A percentile compares a stretch with the other conserved stretches of the same genome.
Evolutionary conservation across 2,329 filamentous ascomycete genomes (phyloP).

Genomic region (Cytospora paraplurivora): DNA sequence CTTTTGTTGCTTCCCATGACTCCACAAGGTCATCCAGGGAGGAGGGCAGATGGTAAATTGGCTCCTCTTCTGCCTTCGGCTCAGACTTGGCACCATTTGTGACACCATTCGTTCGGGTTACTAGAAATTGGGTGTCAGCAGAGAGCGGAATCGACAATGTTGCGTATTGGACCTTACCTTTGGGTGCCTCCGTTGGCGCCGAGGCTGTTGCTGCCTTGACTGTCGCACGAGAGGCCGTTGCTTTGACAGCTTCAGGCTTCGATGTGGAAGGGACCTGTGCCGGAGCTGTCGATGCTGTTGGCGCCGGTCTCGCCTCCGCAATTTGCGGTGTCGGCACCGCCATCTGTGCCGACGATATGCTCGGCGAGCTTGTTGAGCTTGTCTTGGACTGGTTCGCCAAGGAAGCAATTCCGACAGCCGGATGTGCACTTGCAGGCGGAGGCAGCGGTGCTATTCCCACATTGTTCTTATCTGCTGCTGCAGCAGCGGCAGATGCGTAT

Average conservation of each 20-base stretch:
- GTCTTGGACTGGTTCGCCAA: conserved; percentile 57
- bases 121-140: conserved; percentile 35
- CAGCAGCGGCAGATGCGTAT: conserved; percentile 94
- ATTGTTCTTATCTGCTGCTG: conserved; percentile 84
- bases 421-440: conserved; percentile 71
- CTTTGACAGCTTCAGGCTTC: conserved; percentile 37
- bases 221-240: conserved; percentile 43
- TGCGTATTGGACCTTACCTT: conserved; percentile 40
- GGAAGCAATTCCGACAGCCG: conserved; percentile 46
- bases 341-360: conserved; percentile 50
- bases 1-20: conserved; percentile 83
- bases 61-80: conserved; percentile 65
- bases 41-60: conserved; percentile 88
- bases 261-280: conserved; percentile 36
- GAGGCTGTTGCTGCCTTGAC: conserved; percentile 48
- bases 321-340: conserved; percentile 41
- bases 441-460: conserved; percentile 93
- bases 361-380: conserved; percentile 59
- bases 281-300: conserved; percentile 35
- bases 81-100: conserved; percentile 55
- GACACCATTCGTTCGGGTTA: conserved; percentile 52
- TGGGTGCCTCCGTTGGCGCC: conserved; percentile 48
- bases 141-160: conserved; percentile 21
- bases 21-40: conserved; percentile 88
- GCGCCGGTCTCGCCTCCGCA: conserved; percentile 38